Percentiles rank a stretch among this genome's conserved stretches.
Evolutionary conservation across 2,329 filamentous ascomycete species (phyloP).

Genomic region (Aureobasidium melanogenum): DNA sequence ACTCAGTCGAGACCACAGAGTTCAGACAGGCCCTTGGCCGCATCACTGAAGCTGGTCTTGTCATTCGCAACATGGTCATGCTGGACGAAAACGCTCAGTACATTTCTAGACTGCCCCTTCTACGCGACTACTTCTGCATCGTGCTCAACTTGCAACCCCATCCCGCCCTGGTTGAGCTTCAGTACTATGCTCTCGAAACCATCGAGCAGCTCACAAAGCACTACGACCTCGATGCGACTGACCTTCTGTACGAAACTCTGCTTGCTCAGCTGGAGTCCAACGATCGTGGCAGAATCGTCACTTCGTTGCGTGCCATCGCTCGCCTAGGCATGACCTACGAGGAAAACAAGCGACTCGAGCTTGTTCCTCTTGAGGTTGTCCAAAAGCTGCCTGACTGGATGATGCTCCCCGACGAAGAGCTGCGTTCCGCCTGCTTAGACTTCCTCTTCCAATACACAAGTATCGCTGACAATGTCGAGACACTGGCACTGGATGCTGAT

Average conservation of each 20-base stretch:
- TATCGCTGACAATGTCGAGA: conserved; percentile 72
- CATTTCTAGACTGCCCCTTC: conserved; percentile 62
- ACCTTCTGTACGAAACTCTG: conserved; percentile 72
- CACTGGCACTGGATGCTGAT: conserved; percentile 53
- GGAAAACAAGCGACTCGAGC: conserved; percentile 65
- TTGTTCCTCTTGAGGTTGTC: conserved; percentile 58
- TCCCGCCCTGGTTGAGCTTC: conserved; percentile 69
- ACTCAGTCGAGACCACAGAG: conserved; percentile 60
- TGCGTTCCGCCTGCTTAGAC: conserved; percentile 80
- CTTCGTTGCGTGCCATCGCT: conserved; percentile 69
- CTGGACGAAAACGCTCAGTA: conserved; percentile 80
- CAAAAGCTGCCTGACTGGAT: conserved; percentile 65
- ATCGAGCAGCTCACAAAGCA: conserved; percentile 83
- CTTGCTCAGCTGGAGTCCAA: conserved; percentile 44
- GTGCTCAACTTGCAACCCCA: conserved; percentile 67
- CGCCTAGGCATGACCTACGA: conserved; percentile 83
- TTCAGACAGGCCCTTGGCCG: conserved; percentile 64
- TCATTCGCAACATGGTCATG: conserved; percentile 93
- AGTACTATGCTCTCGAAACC: conserved; percentile 85
- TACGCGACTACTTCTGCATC: conserved; percentile 78
- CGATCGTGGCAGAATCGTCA: conserved; percentile 76
- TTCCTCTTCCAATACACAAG: conserved; percentile 95
- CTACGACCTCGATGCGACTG: conserved; percentile 59
- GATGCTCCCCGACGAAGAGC: conserved; percentile 78
- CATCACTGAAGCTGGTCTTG: conserved; percentile 77